These are phyloP conservation scores for Rhizophora apiculata DNA, from an alignment of 345 rosid species.

Conservation along the genomic window DNA sequence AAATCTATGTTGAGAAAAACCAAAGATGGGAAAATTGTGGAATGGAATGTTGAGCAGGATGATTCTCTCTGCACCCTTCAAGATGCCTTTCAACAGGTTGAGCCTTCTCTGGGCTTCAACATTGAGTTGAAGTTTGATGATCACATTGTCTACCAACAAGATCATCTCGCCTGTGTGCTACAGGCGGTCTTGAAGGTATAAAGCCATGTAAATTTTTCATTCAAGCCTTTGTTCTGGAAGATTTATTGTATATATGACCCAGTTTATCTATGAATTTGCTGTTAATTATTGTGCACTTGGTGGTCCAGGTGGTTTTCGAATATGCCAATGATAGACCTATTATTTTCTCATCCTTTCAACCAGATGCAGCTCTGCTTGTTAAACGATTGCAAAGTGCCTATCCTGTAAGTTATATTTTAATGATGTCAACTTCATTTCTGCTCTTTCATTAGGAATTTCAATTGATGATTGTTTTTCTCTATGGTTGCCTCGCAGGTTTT, in stretches of 20 bases:
- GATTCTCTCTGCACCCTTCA: slow-evolving; percentile 72
- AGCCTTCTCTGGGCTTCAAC: slow-evolving; percentile 73
- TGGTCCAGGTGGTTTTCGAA: slow-evolving; percentile 54
- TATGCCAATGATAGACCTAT: slow-evolving; percentile 59
- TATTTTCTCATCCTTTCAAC: slow-evolving; percentile 87
- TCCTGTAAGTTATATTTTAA: slow-evolving; percentile 51
- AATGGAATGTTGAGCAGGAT: slow-evolving; percentile 69
- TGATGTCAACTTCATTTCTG: not conserved
- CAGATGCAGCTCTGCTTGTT: slow-evolving; percentile 75
- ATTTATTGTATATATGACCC: too few relatives aligned
- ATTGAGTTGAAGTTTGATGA: slow-evolving; percentile 92
- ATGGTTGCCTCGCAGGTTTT: slow-evolving; percentile 48
- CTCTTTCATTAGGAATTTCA: not conserved
- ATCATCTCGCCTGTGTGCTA: slow-evolving; percentile 55
- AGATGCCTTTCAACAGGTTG: slow-evolving; percentile 74
- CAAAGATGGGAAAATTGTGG: slow-evolving; percentile 62
- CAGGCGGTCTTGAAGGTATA: slow-evolving; percentile 57
- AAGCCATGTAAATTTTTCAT: not conserved
- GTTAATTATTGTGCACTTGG: not conserved
- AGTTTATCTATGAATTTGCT: too few relatives aligned
- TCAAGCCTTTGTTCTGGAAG: not conserved
- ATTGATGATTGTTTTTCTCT: not conserved
- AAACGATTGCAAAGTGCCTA: slow-evolving; percentile 63
- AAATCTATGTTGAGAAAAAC: slow-evolving; percentile 64
- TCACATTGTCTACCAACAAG: slow-evolving; percentile 54